Conservation (phyloP, 2,329 filamentous ascomycete species). For the Aureobasidium sp. region DNA sequence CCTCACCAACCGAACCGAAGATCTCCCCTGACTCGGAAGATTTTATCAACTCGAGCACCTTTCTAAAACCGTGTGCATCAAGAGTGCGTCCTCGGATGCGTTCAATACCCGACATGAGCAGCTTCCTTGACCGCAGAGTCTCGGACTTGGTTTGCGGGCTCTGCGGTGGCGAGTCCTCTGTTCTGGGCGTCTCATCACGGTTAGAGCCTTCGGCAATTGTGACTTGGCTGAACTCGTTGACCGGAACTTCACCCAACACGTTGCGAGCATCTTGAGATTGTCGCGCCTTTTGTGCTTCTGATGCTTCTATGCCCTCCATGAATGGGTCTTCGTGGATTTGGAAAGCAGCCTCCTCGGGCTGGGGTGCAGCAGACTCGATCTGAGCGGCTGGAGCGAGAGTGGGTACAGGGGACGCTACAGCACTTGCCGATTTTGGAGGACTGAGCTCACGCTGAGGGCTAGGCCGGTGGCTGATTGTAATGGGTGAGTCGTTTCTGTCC, state of each 20-base stretch:
- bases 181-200: neutral
- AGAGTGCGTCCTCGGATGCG: slow-evolving; percentile 62
- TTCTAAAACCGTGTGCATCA: slow-evolving; percentile 74
- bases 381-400: neutral
- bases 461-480: slow-evolving; percentile 7
- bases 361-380: neutral
- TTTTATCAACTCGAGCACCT: slow-evolving; percentile 60
- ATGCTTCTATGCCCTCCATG: slow-evolving; percentile 28
- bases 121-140: slow-evolving; percentile 40
- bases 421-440: slow-evolving; percentile 21
- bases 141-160: slow-evolving; percentile 30
- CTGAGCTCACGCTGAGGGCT: slow-evolving; percentile 16
- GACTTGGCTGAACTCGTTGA: slow-evolving; percentile 31
- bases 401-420: slow-evolving; percentile 22
- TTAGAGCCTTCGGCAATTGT: neutral
- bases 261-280: slow-evolving; percentile 26
- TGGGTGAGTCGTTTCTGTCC: slow-evolving; percentile 10
- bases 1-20: slow-evolving; percentile 53
- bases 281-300: slow-evolving; percentile 20
- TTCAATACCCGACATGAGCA: slow-evolving; percentile 65
- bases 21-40: slow-evolving; percentile 53
- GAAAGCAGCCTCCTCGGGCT: slow-evolving; percentile 26
- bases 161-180: slow-evolving; percentile 11
- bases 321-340: slow-evolving; percentile 48
- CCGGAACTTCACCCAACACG: slow-evolving; percentile 43